Evolutionary conservation across 2,329 filamentous ascomycete species (phyloP), one percentile per base, ranked within the genome.

Genomic region (Hymenoscyphus fraxineus): DNA sequence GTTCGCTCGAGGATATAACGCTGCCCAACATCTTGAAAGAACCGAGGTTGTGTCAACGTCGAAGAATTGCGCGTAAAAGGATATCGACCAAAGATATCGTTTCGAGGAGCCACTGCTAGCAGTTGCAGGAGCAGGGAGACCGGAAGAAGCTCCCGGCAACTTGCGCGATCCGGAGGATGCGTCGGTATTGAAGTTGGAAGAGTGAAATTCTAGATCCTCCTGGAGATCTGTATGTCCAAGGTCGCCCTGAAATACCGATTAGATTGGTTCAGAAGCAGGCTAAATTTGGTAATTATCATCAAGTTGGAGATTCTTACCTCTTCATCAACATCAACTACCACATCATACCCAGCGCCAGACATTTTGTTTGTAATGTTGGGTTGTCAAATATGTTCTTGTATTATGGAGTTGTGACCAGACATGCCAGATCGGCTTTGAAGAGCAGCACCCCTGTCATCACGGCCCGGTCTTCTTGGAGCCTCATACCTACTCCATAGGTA

Each of bases 171-270:
- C 76, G 39, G 79, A 77, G 70, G 82, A 73, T 75, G 82, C 75
- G 31, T 76, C 74, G 64, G 87, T 87, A 73, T 88, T 86, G 78
- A 96, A 96, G 81, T 91, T 86, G 70, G 93, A 97, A 75, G 88
- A 91, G 83, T 99, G 95, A 82, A 99, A 99, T 85, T 98, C 95
- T 77, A 99, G 93, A 80, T 98, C 95, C 78, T 97, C 94, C 82
- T 97, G 93, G 31, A 99, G 89, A 78, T 99, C 95, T 64, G 95
- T 99, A 80, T 97, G 93, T 74, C 95, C 95, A 76, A 99, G 88
- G 80, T 99, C 95, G 74, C 94, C 94, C 93, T 98, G 76, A 67
- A 71, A 63, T 60, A 68, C 64, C 58, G 58, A 32, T 60, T 68
- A 66, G 31, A 16, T n/a, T 6, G 55, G 16, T 57, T 57, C 32